phyloP scores from a whole-genome alignment of 176 grass and related monocot genomes.

The Poa annua region DNA sequence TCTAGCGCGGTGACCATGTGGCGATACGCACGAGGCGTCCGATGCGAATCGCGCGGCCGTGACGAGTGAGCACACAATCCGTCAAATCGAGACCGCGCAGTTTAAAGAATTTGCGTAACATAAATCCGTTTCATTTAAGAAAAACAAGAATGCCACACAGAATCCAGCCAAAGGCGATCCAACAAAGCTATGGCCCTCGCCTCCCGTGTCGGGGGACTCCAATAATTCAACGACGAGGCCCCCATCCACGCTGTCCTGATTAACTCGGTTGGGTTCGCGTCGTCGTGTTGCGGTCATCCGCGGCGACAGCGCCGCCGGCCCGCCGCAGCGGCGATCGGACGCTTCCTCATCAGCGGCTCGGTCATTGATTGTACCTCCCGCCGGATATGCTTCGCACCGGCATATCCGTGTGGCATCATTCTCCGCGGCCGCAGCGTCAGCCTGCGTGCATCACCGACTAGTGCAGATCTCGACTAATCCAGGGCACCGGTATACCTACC shows the following conservation, averaged over 20 bases:
- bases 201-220: constrained; percentile 22
- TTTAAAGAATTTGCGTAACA: too few relatives aligned
- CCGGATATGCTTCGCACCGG: constrained; percentile 39
- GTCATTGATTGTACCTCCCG: neutral
- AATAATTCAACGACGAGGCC: constrained; percentile 47
- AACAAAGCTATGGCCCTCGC: neutral
- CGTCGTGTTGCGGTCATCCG: constrained; percentile 23
- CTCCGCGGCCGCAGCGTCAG: neutral
- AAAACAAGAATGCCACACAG: neutral
- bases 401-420: constrained; percentile 13
- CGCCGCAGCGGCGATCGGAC: neutral
- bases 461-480: neutral
- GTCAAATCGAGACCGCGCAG: too few relatives aligned
- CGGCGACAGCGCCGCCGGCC: constrained; percentile 10
- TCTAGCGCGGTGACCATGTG: too few relatives aligned
- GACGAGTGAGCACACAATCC: too few relatives aligned
- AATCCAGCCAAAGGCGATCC: constrained; percentile 28
- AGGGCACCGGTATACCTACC: neutral
- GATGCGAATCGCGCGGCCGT: too few relatives aligned
- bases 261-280: neutral
- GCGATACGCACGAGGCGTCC: too few relatives aligned
- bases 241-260: constrained; percentile 26
- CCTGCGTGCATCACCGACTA: neutral
- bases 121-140: too few relatives aligned
- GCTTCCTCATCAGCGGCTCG: constrained; percentile 1